Evolutionary conservation across 768 basidiomycete genomes (phyloP), one percentile per base, ranked within the genome.

Genomic region (Termitomyces sp.): DNA sequence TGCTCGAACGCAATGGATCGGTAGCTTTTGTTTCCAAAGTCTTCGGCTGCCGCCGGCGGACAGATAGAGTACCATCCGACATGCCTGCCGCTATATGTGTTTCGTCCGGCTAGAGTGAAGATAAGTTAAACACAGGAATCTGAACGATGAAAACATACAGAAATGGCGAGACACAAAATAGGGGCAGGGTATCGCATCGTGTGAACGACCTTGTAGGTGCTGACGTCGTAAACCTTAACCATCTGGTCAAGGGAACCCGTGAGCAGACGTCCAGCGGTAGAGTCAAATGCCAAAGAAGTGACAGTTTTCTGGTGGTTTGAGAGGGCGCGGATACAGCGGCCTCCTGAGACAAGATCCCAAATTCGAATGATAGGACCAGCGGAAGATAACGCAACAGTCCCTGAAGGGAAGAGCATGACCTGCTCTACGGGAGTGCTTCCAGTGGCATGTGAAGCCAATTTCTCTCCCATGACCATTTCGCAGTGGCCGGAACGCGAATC

Each of bases 221-320:
- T 84, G 38, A 95, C 86, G 71, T 98, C 96, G 74, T 98, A 99
- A 35, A 98, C 95, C 74, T 99, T 99, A 58, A 98, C 92, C 90
- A 99, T 90, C 64, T 96, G 94, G 70, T 99, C 97, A 61, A 99
- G 77, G 44, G 91, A 86, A 32, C 94, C 97, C 0, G 92, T 93
- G 47, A 99, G 77, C 2, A 98, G 80, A 38, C 94, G 82, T 63
- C 84, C 83, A 28, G 89, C 85, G 51, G 77, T 80, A 32, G 88
- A 67, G 68, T 93, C 87, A 70, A 95, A 93, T 1, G 92, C 77
- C 44, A 97, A 79, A 16, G 92, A 82, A 0, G 96, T 98, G 56
- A 99, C 84, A 3, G 97, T 94, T 75, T 99, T 99, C 73, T 98
- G 96, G 69, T 99, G 97, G 74, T 98, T 98, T 36, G 94, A 96